Conservation (phyloP, 1,139 yeast species). For the Pichia sp. region DNA sequence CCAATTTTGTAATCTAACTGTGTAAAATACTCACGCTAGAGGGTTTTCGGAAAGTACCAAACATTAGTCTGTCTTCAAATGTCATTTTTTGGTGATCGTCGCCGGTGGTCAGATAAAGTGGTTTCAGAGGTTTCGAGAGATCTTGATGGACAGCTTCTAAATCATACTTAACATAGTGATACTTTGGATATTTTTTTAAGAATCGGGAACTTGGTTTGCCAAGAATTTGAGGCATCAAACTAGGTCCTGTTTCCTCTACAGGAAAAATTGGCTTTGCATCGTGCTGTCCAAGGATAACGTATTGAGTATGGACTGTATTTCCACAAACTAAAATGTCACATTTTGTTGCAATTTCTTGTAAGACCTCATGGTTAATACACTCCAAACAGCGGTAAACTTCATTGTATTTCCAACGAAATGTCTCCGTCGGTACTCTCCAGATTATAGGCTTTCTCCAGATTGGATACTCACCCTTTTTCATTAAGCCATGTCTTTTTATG, state of each 20-base stretch:
- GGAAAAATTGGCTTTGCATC: slow-evolving; percentile 2
- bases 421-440: slow-evolving; percentile 7
- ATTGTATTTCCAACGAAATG: slow-evolving; percentile 13
- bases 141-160: slow-evolving; percentile 2
- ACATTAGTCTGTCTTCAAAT: slow-evolving; percentile 4
- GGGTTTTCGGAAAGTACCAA: not conserved
- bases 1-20: not conserved
- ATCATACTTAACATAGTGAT: slow-evolving; percentile 3
- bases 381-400: not conserved
- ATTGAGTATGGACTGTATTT: not conserved
- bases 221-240: slow-evolving; percentile 7
- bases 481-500: slow-evolving; percentile 2
- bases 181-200: slow-evolving; percentile 9
- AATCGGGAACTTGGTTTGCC: slow-evolving; percentile 9
- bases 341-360: slow-evolving; percentile 4
- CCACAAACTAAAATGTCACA: slow-evolving; percentile 17
- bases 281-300: not conserved
- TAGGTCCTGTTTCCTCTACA: not conserved
- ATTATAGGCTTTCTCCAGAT: slow-evolving; percentile 14
- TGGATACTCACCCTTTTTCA: slow-evolving; percentile 10
- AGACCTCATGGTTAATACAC: slow-evolving; percentile 12
- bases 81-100: not conserved
- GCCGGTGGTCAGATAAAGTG: not conserved
- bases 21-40: not conserved
- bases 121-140: not conserved